A percentile compares a stretch with the other conserved stretches of the same genome.
Evolutionary conservation across 140 eudicot species (phyloP).

Genomic region (Oenanthe javanica): DNA sequence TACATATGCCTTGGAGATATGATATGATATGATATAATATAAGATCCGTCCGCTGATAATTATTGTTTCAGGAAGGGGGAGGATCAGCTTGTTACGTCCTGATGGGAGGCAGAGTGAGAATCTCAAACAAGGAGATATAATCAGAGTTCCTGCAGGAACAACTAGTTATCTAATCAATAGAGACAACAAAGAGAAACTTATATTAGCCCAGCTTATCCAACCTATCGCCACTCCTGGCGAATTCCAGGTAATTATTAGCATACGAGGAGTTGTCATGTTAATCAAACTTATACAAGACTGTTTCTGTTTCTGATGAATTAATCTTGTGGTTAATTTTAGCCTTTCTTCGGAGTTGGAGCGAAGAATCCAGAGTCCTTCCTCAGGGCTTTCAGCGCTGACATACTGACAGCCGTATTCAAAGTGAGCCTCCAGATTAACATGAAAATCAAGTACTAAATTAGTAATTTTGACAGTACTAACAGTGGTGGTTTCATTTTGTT

Average conservation of each 20-base stretch:
- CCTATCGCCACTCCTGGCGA: slow-evolving; percentile 58
- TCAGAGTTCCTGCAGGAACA: slow-evolving; percentile 50
- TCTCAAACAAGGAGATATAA: slow-evolving; percentile 47
- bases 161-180: slow-evolving; percentile 45
- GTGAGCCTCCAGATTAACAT: slow-evolving; percentile 24
- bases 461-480: not conserved
- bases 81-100: slow-evolving; percentile 26
- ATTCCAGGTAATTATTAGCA: slow-evolving; percentile 29
- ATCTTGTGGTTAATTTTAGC: slow-evolving; percentile 18
- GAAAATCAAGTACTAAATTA: not conserved
- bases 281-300: not conserved
- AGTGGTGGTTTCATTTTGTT: not conserved
- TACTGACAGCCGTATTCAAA: slow-evolving; percentile 59
- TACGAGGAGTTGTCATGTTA: not conserved
- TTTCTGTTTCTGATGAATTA: not conserved
- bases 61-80: slow-evolving; percentile 44
- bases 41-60: too few species aligned
- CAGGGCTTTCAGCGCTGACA: slow-evolving; percentile 50
- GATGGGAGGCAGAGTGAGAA: slow-evolving; percentile 45
- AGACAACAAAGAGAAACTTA: slow-evolving; percentile 41
- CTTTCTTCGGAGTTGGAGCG: slow-evolving; percentile 50
- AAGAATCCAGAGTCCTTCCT: slow-evolving; percentile 47
- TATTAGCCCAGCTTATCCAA: slow-evolving; percentile 45
- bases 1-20: not conserved
- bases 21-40: too few species aligned